These are phyloP conservation scores for Populus hybrid DNA, from an alignment of 441 rosid species.

Conservation along the genomic window DNA sequence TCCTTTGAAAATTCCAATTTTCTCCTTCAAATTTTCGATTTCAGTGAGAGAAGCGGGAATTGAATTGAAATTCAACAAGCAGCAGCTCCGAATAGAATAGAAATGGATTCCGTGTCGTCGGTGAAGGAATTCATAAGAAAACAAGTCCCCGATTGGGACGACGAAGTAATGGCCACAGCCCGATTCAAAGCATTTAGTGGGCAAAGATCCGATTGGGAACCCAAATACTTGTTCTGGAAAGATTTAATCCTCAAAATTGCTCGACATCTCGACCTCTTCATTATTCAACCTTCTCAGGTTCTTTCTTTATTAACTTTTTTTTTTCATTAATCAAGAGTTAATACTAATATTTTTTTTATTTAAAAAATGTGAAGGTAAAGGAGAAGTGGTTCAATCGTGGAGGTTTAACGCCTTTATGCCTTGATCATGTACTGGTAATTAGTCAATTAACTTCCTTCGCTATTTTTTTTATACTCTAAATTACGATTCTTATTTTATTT, in stretches of 20 bases:
- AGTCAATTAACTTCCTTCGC: neutral
- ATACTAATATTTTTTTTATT: neutral
- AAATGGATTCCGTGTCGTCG: slow-evolving; percentile 40
- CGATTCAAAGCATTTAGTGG: slow-evolving; percentile 90
- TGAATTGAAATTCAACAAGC: slow-evolving; percentile 1
- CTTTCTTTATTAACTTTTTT: neutral
- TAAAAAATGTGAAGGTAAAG: slow-evolving; percentile 33
- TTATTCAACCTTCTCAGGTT: slow-evolving; percentile 54
- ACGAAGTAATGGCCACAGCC: slow-evolving; percentile 61
- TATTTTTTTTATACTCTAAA: slow-evolving; percentile 6
- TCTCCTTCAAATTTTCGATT: neutral
- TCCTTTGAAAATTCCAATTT: neutral
- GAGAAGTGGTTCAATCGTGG: slow-evolving; percentile 56
- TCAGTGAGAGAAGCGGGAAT: neutral
- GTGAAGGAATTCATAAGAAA: slow-evolving; percentile 47
- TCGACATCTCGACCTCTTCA: slow-evolving; percentile 42
- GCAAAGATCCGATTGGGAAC: slow-evolving; percentile 88
- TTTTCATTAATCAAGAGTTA: neutral
- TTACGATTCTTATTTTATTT: slow-evolving; percentile 6
- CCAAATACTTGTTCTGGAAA: slow-evolving; percentile 62
- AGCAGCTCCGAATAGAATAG: slow-evolving; percentile 50
- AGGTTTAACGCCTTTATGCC: slow-evolving; percentile 64
- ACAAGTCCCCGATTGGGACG: slow-evolving; percentile 83
- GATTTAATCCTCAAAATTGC: slow-evolving; percentile 59
- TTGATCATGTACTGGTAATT: slow-evolving; percentile 61